Conservation (phyloP, 2,329 filamentous ascomycete species). For the Chaetomium strumarium region DNA sequence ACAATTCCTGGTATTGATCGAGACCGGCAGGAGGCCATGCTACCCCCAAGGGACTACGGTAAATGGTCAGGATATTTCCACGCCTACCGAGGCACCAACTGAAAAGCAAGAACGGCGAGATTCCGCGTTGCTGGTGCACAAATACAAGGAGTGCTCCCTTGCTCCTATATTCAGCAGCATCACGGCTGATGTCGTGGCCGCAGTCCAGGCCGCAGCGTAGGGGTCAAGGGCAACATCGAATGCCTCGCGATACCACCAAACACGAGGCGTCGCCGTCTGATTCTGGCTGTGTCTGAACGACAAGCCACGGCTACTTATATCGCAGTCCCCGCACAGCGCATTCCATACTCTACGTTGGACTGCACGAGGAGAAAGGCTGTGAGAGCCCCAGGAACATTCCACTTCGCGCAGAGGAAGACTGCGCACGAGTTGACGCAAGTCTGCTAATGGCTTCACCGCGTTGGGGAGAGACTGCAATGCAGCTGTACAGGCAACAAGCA, state of each 20-base stretch:
- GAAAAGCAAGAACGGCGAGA: constrained; percentile 31
- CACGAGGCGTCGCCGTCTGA: neutral
- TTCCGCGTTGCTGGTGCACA: constrained; percentile 53
- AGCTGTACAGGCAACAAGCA: too few relatives aligned
- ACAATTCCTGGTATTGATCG: constrained; percentile 81
- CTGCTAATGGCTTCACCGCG: too few relatives aligned
- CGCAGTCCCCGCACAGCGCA: too few relatives aligned
- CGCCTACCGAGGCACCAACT: constrained; percentile 25
- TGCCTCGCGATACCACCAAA: neutral
- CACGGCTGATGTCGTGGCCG: constrained; percentile 44
- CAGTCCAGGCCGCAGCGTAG: neutral
- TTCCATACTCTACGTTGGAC: too few relatives aligned
- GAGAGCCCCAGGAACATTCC: too few relatives aligned
- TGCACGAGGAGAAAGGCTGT: too few relatives aligned
- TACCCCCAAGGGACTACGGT: constrained; percentile 65
- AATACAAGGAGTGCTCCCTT: constrained; percentile 67
- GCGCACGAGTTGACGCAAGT: too few relatives aligned
- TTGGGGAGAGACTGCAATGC: too few relatives aligned
- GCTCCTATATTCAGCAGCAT: constrained; percentile 63
- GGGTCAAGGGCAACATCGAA: neutral
- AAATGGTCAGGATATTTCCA: constrained; percentile 49
- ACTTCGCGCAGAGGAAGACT: too few relatives aligned
- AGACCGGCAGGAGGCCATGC: constrained; percentile 59
- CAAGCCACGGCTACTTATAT: too few relatives aligned
- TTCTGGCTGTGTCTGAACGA: neutral